A percentile compares a stretch with the other conserved stretches of the same genome.
Evolutionary conservation across 305 asterid genomes (phyloP).

Genomic region (Plantago lanceolata): DNA sequence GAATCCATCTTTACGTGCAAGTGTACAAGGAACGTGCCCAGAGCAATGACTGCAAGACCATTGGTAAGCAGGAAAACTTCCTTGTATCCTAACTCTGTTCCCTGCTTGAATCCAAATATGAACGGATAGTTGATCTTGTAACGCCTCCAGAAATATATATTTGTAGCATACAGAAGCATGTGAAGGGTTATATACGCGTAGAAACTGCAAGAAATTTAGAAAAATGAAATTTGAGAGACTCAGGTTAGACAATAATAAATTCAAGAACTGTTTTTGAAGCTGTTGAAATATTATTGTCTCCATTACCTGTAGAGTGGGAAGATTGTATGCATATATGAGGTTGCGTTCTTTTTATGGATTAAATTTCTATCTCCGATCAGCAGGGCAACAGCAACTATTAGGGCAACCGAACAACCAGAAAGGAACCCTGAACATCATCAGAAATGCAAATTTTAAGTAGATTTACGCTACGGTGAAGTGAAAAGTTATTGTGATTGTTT

Average conservation of each 20-base stretch:
- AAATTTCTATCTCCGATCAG: constrained; percentile 45
- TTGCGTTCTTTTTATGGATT: constrained; percentile 35
- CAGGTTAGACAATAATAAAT: constrained; percentile 6
- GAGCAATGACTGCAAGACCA: constrained; percentile 61
- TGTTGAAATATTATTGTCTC: neutral
- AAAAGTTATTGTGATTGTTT: constrained; percentile 4
- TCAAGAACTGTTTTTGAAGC: constrained; percentile 3
- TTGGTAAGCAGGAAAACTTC: constrained; percentile 69
- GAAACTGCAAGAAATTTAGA: constrained; percentile 44
- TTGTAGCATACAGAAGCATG: constrained; percentile 64
- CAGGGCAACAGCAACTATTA: constrained; percentile 52
- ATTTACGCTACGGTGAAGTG: constrained; percentile 11
- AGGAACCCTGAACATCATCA: constrained; percentile 52
- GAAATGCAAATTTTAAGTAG: constrained; percentile 8
- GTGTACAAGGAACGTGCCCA: constrained; percentile 59
- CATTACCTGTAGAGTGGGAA: constrained; percentile 73
- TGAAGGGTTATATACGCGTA: constrained; percentile 61
- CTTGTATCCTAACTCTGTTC: constrained; percentile 63
- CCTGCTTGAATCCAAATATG: constrained; percentile 77
- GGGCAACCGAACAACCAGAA: constrained; percentile 70
- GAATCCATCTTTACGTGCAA: constrained; percentile 61
- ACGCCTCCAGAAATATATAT: constrained; percentile 75
- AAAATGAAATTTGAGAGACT: constrained; percentile 15
- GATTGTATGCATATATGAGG: constrained; percentile 46
- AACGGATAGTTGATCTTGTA: constrained; percentile 71